These are phyloP conservation scores for Leccinum pachyderme DNA, from an alignment of 1,284 basidiomycete genomes.

Conservation along the genomic window DNA sequence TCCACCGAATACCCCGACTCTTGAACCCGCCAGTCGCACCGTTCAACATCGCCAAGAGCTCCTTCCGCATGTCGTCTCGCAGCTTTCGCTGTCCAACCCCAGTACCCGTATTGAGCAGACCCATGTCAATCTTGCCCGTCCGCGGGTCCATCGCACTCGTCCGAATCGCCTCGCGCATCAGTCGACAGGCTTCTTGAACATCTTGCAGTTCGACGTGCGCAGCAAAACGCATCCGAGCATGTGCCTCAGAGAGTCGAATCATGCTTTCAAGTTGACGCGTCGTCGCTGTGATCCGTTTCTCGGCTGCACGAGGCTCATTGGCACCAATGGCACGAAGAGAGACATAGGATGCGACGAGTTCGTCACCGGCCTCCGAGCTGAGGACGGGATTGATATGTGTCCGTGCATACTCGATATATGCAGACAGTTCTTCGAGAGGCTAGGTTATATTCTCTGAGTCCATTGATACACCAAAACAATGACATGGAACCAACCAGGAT, in stretches of 20 bases:
- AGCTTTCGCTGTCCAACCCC: constrained; percentile 81
- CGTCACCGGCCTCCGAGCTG: constrained; percentile 81
- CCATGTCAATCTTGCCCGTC: constrained; percentile 96
- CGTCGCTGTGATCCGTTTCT: constrained; percentile 96
- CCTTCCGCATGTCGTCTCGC: constrained; percentile 82
- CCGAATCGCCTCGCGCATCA: constrained; percentile 95
- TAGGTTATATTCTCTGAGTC: constrained; percentile 32
- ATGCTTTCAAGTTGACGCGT: constrained; percentile 96
- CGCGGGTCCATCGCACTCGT: constrained; percentile 93
- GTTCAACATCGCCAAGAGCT: constrained; percentile 70
- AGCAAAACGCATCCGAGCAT: constrained; percentile 93
- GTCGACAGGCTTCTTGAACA: constrained; percentile 86
- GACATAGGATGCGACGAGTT: constrained; percentile 89
- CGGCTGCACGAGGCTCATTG: constrained; percentile 76
- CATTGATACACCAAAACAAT: not conserved
- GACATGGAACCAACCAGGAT: constrained; percentile 61
- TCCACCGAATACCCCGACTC: constrained; percentile 75
- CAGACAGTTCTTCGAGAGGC: constrained; percentile 88
- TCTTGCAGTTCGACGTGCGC: constrained; percentile 82
- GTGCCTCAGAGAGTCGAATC: constrained; percentile 97
- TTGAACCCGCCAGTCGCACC: constrained; percentile 42
- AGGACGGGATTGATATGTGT: constrained; percentile 89
- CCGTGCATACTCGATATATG: constrained; percentile 93
- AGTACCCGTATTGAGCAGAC: constrained; percentile 92
- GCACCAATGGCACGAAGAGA: constrained; percentile 91